Evolutionary conservation across 73 alveolate genomes (phyloP).

Genomic region (Tetrahymena thermophila): DNA sequence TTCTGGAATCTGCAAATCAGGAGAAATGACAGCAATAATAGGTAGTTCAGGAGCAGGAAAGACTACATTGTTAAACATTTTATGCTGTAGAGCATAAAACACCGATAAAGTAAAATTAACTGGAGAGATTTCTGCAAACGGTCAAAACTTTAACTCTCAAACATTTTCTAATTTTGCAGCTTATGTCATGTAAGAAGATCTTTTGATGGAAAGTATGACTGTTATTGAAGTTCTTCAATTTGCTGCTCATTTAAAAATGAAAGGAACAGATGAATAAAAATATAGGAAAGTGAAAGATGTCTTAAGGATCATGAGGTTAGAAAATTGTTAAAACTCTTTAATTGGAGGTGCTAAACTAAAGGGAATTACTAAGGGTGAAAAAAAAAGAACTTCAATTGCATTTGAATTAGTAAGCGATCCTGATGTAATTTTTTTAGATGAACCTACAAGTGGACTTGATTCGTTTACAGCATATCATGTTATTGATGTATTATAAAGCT

Average conservation of each 20-base stretch:
- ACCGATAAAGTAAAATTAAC: neutral
- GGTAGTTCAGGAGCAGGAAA: conserved; percentile 46
- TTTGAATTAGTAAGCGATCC: neutral
- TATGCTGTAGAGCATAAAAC: conserved; percentile 5
- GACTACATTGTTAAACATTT: conserved; percentile 4
- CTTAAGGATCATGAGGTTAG: neutral
- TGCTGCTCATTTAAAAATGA: conserved; percentile 3
- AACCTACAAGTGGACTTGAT: conserved; percentile 34
- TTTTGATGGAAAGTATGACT: conserved; percentile 22
- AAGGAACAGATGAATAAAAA: neutral
- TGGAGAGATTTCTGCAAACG: conserved; percentile 12
- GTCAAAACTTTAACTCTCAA: neutral
- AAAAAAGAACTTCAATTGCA: conserved; percentile 15
- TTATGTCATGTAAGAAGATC: conserved; percentile 27
- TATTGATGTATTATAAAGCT: conserved; percentile 8
- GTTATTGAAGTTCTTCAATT: conserved; percentile 14
- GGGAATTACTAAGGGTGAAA: conserved; percentile 36
- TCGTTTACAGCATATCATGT: conserved; percentile 23
- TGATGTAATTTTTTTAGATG: conserved; percentile 17
- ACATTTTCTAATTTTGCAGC: neutral
- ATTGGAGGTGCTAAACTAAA: conserved; percentile 12
- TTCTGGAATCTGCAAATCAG: conserved; percentile 10
- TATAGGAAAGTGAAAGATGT: neutral
- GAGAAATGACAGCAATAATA: conserved; percentile 23
- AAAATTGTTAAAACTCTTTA: conserved; percentile 2